Evolutionary conservation across 2,329 filamentous ascomycete genomes (phyloP).

Genomic region (Aspergillus tamarii): DNA sequence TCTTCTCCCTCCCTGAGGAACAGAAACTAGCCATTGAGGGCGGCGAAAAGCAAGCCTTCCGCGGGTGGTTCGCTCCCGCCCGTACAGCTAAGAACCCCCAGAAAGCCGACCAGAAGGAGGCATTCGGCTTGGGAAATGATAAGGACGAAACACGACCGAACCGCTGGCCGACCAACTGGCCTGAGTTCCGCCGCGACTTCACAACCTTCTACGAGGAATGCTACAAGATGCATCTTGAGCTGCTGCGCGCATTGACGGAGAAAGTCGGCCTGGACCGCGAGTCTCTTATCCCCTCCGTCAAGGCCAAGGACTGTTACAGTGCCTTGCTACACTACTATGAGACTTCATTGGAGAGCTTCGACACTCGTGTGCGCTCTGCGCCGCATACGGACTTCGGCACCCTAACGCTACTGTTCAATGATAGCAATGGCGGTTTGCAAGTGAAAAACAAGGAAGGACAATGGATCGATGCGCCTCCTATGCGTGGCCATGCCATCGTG

Average conservation of each 20-base stretch:
- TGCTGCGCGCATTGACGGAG: slow-evolving; percentile 8
- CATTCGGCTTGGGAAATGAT: slow-evolving; percentile 9
- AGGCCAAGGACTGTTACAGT: slow-evolving; percentile 9
- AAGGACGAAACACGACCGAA: slow-evolving; percentile 10
- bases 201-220: slow-evolving; percentile 13
- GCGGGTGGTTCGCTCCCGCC: slow-evolving; percentile 10
- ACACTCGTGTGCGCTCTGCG: slow-evolving; percentile 1
- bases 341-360: background rate
- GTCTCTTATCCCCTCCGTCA: slow-evolving; percentile 8
- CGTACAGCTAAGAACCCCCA: slow-evolving; percentile 5
- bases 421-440: slow-evolving; percentile 8
- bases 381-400: slow-evolving; percentile 12
- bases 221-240: slow-evolving; percentile 7
- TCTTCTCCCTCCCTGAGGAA: slow-evolving; percentile 8
- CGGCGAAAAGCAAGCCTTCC: slow-evolving; percentile 11
- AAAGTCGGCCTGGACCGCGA: slow-evolving; percentile 7
- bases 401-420: slow-evolving; percentile 11
- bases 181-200: slow-evolving; percentile 10
- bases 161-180: slow-evolving; percentile 9
- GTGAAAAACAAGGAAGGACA: slow-evolving; percentile 4
- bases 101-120: slow-evolving; percentile 12
- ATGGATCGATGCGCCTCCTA: slow-evolving; percentile 12
- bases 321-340: slow-evolving; percentile 11
- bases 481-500: slow-evolving; percentile 11
- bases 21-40: slow-evolving; percentile 8